Evolutionary conservation across 306 rosid genomes (phyloP).

Genomic region (Castanea mollissima): DNA sequence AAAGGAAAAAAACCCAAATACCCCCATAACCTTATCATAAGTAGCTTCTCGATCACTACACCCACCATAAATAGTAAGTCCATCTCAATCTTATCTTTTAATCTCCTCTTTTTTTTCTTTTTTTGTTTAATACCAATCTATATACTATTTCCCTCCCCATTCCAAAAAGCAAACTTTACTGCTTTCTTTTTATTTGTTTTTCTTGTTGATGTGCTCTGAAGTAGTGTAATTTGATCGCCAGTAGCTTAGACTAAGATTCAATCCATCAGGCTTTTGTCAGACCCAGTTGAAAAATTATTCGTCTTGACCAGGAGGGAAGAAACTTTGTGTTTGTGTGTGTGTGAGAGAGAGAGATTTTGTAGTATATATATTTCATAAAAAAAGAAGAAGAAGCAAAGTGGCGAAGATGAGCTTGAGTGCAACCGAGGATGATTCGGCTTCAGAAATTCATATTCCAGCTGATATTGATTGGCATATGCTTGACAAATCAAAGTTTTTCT

Average conservation of each 20-base stretch:
- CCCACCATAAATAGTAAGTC: neutral
- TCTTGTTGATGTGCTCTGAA: too few relatives aligned
- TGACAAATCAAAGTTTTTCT: slow-evolving; percentile 87
- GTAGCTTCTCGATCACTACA: neutral
- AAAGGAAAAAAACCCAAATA: neutral
- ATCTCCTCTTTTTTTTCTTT: too few relatives aligned
- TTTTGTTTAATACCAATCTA: too few relatives aligned
- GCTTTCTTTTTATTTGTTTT: neutral
- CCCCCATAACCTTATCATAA: neutral
- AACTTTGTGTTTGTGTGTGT: neutral
- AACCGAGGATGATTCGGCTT: slow-evolving; percentile 67
- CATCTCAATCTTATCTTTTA: too few relatives aligned
- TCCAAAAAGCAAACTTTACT: neutral
- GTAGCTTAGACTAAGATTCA: too few relatives aligned
- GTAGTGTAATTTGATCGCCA: too few relatives aligned
- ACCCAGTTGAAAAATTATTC: too few relatives aligned
- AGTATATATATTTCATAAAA: neutral
- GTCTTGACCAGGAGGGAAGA: neutral
- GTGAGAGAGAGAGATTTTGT: slow-evolving; percentile 1
- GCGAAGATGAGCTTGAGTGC: slow-evolving; percentile 79
- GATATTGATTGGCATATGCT: slow-evolving; percentile 98
- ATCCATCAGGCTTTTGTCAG: too few relatives aligned
- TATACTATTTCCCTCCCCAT: too few relatives aligned
- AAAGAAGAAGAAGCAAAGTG: slow-evolving; percentile 26
- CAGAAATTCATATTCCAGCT: slow-evolving; percentile 77